A percentile compares a stretch with the other conserved stretches of the same genome.
Conservation (phyloP, 129 eudicot genomes). For the Oenanthe sinensis region DNA sequence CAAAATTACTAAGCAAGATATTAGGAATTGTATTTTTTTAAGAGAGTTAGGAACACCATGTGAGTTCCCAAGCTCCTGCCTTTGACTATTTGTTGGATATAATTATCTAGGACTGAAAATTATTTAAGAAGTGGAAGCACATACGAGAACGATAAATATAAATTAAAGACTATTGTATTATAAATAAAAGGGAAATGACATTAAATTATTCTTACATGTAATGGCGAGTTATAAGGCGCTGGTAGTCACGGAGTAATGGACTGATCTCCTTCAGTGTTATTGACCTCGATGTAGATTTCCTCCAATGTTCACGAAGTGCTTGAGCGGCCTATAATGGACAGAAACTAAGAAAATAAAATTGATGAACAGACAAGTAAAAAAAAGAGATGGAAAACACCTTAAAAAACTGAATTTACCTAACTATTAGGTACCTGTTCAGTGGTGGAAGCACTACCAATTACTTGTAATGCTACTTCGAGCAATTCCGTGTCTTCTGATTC, state of each 20-base stretch:
- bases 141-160: not conserved
- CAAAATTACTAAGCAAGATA: not conserved
- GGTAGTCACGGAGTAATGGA: conserved; percentile 77
- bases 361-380: not conserved
- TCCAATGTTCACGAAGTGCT: conserved; percentile 83
- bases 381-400: not conserved
- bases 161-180: not conserved
- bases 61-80: not conserved
- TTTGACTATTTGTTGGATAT: too few species aligned
- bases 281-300: conserved; percentile 39
- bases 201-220: conserved; percentile 40
- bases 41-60: not conserved
- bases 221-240: conserved; percentile 60
- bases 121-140: not conserved
- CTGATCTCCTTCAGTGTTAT: conserved; percentile 70
- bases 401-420: conserved; percentile 11
- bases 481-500: conserved; percentile 74
- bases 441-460: conserved; percentile 28
- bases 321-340: conserved; percentile 37
- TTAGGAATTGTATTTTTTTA: not conserved
- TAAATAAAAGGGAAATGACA: not conserved
- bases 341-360: not conserved
- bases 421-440: conserved; percentile 29
- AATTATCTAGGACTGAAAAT: not conserved
- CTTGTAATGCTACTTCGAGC: conserved; percentile 45